Conservation (phyloP, 495 filamentous ascomycete genomes). For the Penicillium turbatum region DNA sequence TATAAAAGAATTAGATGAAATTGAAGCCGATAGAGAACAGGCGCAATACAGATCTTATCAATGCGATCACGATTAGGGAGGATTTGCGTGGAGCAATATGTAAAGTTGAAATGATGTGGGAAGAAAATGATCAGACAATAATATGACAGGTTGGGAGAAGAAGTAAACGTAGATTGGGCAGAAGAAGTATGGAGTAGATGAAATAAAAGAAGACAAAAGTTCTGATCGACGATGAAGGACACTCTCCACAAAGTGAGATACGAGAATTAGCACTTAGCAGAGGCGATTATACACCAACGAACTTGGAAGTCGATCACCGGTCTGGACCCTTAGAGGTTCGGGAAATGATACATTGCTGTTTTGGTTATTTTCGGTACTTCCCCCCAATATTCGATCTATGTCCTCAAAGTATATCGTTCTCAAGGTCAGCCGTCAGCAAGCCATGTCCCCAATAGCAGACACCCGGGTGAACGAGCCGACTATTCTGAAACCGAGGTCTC, state of each 20-base stretch:
- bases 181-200: not conserved
- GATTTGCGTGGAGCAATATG: not conserved
- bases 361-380: not conserved
- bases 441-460: not conserved
- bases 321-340: constrained; percentile 9
- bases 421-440: not conserved
- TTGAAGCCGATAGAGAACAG: not conserved
- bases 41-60: constrained; percentile 7
- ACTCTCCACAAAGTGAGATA: constrained; percentile 11
- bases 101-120: not conserved
- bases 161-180: constrained; percentile 6
- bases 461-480: constrained; percentile 3
- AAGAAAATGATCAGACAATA: not conserved
- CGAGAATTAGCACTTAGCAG: constrained; percentile 1
- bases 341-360: not conserved
- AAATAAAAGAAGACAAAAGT: constrained; percentile 13
- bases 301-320: constrained; percentile 5
- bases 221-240: constrained; percentile 6
- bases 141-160: constrained; percentile 6
- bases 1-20: not conserved
- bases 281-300: constrained; percentile 10
- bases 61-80: not conserved
- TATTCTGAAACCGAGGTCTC: not conserved
- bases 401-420: not conserved
- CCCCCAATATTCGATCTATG: not conserved